Percentiles rank a stretch among this genome's conserved stretches.
These are phyloP conservation scores for Huntiella abstrusa DNA, from an alignment of 2,329 filamentous ascomycete species.

Conservation along the genomic window DNA sequence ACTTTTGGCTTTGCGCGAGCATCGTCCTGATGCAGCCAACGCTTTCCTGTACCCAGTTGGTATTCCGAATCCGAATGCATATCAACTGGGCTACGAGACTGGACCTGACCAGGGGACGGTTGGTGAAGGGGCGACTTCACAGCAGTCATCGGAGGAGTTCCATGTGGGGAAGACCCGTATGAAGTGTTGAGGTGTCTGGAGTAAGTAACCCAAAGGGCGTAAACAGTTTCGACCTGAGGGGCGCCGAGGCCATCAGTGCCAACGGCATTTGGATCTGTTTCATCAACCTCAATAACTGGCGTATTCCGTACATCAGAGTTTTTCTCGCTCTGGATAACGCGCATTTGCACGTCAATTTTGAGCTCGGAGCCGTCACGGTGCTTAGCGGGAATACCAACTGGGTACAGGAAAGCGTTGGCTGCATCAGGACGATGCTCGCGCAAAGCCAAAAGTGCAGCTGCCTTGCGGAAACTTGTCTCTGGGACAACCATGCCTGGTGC, in stretches of 20 bases:
- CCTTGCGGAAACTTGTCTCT: conserved; percentile 85
- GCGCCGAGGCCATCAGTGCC: conserved; percentile 13
- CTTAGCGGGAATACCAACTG: conserved; percentile 65
- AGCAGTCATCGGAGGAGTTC: conserved; percentile 43
- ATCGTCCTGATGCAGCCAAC: conserved; percentile 56
- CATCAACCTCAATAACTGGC: conserved; percentile 38
- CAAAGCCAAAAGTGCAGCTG: conserved; percentile 64
- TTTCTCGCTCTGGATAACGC: conserved; percentile 79
- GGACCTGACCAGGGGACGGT: conserved; percentile 53
- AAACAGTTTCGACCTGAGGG: conserved; percentile 58
- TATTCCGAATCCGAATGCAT: conserved; percentile 28
- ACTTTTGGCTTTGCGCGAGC: conserved; percentile 65
- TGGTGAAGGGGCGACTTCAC: conserved; percentile 56
- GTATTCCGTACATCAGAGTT: conserved; percentile 40
- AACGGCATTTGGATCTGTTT: conserved; percentile 20
- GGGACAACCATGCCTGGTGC: conserved; percentile 92
- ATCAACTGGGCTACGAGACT: conserved; percentile 9
- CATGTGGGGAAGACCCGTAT: conserved; percentile 31
- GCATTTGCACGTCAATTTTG: conserved; percentile 89
- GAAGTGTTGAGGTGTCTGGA: conserved; percentile 76
- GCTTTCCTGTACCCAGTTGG: conserved; percentile 73
- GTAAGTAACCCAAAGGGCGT: conserved; percentile 93
- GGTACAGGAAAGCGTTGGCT: conserved; percentile 59
- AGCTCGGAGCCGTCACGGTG: conserved; percentile 85
- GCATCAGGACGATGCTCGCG: conserved; percentile 68